Evolutionary conservation across 139 green algal genomes (phyloP).

Genomic region (Haematococcus sp.): DNA sequence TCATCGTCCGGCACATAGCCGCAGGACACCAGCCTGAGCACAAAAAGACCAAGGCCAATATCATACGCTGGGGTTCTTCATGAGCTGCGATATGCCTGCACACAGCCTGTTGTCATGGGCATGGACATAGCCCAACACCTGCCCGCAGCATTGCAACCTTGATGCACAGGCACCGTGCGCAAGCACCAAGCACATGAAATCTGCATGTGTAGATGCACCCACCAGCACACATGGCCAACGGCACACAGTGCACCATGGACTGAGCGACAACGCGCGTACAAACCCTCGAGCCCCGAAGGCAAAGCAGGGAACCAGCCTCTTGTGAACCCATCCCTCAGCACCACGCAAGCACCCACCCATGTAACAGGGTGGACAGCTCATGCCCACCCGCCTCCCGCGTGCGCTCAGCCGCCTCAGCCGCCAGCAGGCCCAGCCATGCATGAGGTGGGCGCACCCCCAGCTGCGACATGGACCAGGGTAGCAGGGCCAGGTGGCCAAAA

Average conservation of each 20-base stretch:
- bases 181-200: background rate
- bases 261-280: too few species aligned
- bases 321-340: too few species aligned
- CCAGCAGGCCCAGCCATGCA: background rate
- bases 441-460: background rate
- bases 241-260: too few species aligned
- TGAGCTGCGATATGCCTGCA: too few species aligned
- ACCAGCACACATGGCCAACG: background rate
- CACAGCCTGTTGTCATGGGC: too few species aligned
- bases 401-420: background rate
- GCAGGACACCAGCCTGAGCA: slow-evolving; percentile 1
- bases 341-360: background rate
- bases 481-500: slow-evolving; percentile 1
- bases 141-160: too few species aligned
- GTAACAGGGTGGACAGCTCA: slow-evolving; percentile 2
- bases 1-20: background rate
- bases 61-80: too few species aligned
- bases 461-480: background rate
- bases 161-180: too few species aligned
- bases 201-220: background rate
- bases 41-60: background rate
- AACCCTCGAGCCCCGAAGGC: too few species aligned
- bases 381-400: background rate
- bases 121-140: too few species aligned
- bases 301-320: too few species aligned